phyloP scores from a whole-genome alignment of 495 filamentous ascomycete species.

The Entonaema liquescens region DNA sequence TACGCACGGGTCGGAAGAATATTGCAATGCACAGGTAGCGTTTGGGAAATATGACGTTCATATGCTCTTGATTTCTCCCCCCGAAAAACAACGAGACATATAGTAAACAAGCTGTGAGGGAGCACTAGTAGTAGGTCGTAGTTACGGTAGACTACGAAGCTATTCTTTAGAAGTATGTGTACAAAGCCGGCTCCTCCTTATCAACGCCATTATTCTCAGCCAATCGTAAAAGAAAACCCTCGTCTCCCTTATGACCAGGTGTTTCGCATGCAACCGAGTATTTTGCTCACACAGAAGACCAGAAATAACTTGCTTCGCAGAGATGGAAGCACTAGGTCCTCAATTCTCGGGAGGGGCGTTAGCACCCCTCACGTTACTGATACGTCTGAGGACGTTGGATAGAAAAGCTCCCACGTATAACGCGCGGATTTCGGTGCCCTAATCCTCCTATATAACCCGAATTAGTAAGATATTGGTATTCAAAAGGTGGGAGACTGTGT shows the following conservation, averaged over 20 bases:
- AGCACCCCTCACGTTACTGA: conserved; percentile 22
- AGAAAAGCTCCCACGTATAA: conserved; percentile 36
- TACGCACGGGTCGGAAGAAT: neutral
- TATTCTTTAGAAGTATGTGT: conserved; percentile 15
- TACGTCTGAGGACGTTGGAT: conserved; percentile 32
- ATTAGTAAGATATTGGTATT: conserved; percentile 36
- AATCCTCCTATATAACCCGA: conserved; percentile 44
- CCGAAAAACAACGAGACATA: conserved; percentile 3
- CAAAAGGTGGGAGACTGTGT: neutral
- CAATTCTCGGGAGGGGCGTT: conserved; percentile 14
- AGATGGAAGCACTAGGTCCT: neutral
- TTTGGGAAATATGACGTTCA: neutral
- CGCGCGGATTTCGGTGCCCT: conserved; percentile 29
- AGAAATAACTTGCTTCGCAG: conserved; percentile 6
- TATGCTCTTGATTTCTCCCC: neutral
- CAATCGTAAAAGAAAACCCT: conserved; percentile 26
- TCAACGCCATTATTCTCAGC: conserved; percentile 34
- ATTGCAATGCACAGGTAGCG: neutral
- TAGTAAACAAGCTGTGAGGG: conserved; percentile 1
- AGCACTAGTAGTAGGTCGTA: conserved; percentile 1
- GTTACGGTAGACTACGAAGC: conserved; percentile 5
- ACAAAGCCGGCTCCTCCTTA: conserved; percentile 21
- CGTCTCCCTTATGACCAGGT: neutral
- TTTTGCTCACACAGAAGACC: conserved; percentile 5
- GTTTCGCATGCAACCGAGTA: conserved; percentile 1